Conservation (phyloP, 2,329 filamentous ascomycete species). For the Sarocladium oryzae region DNA sequence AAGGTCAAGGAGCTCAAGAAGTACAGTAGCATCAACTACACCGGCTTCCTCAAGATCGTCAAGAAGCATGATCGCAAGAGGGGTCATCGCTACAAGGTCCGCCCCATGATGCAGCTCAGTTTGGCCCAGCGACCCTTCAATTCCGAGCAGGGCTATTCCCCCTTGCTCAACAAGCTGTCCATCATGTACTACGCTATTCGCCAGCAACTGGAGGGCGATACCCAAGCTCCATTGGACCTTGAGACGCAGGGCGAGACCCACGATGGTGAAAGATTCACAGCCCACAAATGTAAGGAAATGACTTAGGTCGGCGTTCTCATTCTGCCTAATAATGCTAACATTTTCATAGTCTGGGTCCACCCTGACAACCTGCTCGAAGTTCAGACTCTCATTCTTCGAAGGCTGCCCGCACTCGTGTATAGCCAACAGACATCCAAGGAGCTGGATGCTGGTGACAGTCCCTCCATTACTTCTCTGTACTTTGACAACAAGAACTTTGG, state of each 20-base stretch:
- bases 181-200: constrained; percentile 94
- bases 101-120: constrained; percentile 85
- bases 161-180: constrained; percentile 82
- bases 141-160: constrained; percentile 81
- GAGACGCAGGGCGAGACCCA: constrained; percentile 49
- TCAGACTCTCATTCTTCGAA: constrained; percentile 89
- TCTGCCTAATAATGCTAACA: constrained; percentile 23
- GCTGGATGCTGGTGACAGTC: constrained; percentile 73
- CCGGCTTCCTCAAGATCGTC: constrained; percentile 93
- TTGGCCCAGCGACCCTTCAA: constrained; percentile 89
- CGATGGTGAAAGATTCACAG: constrained; percentile 69
- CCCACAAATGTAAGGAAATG: constrained; percentile 69
- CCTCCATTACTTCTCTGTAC: constrained; percentile 90
- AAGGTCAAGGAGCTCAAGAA: constrained; percentile 91
- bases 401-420: constrained; percentile 86
- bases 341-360: constrained; percentile 76
- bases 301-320: background rate
- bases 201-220: constrained; percentile 65
- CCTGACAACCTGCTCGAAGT: constrained; percentile 92
- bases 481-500: constrained; percentile 86
- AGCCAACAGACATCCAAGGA: constrained; percentile 82
- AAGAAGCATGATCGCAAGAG: constrained; percentile 98
- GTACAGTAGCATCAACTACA: constrained; percentile 95
- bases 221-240: constrained; percentile 36
- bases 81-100: constrained; percentile 77